Conservation (phyloP, 495 filamentous ascomycete genomes). For the Neurospora sublineolata region DNA sequence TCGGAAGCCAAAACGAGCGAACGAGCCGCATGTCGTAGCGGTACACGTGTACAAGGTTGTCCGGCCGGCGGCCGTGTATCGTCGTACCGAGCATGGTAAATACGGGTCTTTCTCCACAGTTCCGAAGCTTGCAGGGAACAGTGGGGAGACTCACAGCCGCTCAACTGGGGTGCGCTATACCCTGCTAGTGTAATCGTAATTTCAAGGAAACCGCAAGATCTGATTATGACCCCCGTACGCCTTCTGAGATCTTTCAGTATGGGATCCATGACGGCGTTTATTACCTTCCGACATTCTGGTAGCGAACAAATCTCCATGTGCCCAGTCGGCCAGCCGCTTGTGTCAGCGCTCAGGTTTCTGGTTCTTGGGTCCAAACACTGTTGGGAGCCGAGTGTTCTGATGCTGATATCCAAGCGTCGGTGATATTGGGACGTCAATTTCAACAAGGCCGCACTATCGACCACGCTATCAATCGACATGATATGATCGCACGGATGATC, state of each 20-base stretch:
- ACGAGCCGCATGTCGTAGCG: not conserved
- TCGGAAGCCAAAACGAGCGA: not conserved
- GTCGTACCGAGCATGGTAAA: not conserved
- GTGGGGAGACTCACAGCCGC: not conserved
- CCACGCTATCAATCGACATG: not conserved
- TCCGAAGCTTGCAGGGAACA: not conserved
- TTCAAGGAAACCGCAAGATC: not conserved
- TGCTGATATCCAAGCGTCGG: not conserved
- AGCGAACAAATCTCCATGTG: not conserved
- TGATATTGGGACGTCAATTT: not conserved
- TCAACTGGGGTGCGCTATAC: not conserved
- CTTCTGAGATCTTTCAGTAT: not conserved
- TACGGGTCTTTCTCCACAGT: not conserved
- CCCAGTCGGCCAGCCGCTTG: not conserved
- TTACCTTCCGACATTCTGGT: not conserved
- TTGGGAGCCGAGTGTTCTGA: not conserved
- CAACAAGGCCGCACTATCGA: not conserved
- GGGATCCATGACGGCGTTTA: not conserved
- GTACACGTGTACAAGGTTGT: not conserved
- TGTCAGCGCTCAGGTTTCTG: not conserved
- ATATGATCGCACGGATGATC: not conserved
- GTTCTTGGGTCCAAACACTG: not conserved
- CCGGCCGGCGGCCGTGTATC: not conserved
- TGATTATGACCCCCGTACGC: not conserved
- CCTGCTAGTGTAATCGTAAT: not conserved